These are phyloP conservation scores for Pisolithus tinctorius DNA, from an alignment of 768 basidiomycete species.

Conservation along the genomic window DNA sequence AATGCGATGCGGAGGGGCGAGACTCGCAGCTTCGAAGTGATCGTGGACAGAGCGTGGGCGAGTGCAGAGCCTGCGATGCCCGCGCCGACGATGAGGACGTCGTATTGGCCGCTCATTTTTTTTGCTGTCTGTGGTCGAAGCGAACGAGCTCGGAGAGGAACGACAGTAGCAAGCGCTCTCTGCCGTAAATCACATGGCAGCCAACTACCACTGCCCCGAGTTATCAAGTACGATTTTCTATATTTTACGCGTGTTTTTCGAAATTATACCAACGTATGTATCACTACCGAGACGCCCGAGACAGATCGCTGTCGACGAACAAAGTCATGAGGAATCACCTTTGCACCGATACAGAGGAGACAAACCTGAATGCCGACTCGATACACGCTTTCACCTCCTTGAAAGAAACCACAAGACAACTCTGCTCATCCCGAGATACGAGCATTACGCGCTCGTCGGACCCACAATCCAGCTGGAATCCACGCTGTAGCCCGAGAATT, in stretches of 20 bases:
- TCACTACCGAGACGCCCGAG: slow-evolving; percentile 17
- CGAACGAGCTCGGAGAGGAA: too few relatives aligned
- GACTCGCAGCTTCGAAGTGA: slow-evolving; percentile 33
- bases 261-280: slow-evolving; percentile 52
- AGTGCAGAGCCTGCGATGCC: slow-evolving; percentile 87
- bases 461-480: slow-evolving; percentile 76
- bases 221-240: slow-evolving; percentile 20
- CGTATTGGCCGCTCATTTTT: not conserved
- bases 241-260: slow-evolving; percentile 56
- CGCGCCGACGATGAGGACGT: slow-evolving; percentile 43
- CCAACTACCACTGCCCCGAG: too few relatives aligned
- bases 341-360: slow-evolving; percentile 5
- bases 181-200: too few relatives aligned
- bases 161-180: too few relatives aligned
- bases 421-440: slow-evolving; percentile 91
- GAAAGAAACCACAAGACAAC: slow-evolving; percentile 89
- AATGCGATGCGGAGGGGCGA: slow-evolving; percentile 72
- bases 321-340: not conserved
- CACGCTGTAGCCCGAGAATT: not conserved
- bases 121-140: not conserved
- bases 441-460: slow-evolving; percentile 94
- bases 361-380: slow-evolving; percentile 77
- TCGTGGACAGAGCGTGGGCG: slow-evolving; percentile 73
- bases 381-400: slow-evolving; percentile 85
- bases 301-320: slow-evolving; percentile 39